These are phyloP conservation scores for Euphorbia celastroides DNA, from an alignment of 441 rosid species.

Conservation along the genomic window DNA sequence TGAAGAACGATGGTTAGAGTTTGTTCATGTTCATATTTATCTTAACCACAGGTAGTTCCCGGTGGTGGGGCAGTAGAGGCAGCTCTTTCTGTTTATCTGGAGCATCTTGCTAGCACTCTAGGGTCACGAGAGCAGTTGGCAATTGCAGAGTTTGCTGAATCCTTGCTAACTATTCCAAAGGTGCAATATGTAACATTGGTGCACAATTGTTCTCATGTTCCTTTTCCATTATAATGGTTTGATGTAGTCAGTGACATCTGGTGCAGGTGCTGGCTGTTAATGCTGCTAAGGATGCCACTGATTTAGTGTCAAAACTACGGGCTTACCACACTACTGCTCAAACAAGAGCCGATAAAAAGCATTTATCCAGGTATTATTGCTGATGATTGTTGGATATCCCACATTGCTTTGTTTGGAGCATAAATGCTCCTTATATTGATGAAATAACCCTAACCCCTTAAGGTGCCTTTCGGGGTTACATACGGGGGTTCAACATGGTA, in stretches of 20 bases:
- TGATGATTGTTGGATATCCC: too few relatives aligned
- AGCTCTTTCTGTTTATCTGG: constrained; percentile 89
- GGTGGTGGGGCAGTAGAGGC: constrained; percentile 99
- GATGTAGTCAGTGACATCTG: too few relatives aligned
- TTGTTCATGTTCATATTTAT: neutral
- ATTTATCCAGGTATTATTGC: constrained; percentile 61
- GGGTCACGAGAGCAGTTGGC: constrained; percentile 98
- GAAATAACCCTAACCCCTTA: too few relatives aligned
- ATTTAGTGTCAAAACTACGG: constrained; percentile 74
- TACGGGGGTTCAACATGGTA: too few relatives aligned
- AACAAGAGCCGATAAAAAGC: constrained; percentile 94
- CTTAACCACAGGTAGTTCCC: constrained; percentile 64
- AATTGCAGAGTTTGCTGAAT: constrained; percentile 97
- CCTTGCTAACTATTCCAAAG: constrained; percentile 87
- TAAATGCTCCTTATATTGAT: too few relatives aligned
- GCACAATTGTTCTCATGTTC: too few relatives aligned
- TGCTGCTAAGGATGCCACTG: neutral
- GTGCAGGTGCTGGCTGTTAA: too few relatives aligned
- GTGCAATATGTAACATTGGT: too few relatives aligned
- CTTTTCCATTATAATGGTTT: too few relatives aligned
- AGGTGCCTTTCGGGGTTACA: too few relatives aligned
- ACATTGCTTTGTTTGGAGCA: too few relatives aligned
- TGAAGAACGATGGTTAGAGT: neutral
- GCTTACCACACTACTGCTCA: constrained; percentile 98
- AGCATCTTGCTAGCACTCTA: constrained; percentile 90